Conservation (phyloP, 306 rosid species). For the Sesbania bispinosa region DNA sequence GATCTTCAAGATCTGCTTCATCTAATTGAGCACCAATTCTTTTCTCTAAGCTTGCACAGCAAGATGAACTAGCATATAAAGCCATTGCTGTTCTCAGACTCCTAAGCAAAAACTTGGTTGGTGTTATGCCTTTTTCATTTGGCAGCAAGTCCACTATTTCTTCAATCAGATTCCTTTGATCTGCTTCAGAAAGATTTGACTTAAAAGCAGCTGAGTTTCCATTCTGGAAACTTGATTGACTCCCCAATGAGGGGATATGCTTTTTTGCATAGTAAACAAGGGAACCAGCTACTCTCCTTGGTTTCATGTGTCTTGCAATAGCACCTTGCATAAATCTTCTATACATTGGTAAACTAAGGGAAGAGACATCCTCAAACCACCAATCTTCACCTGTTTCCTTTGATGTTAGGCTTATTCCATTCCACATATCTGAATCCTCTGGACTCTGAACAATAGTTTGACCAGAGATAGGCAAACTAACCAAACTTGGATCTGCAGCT, state of each 20-base stretch:
- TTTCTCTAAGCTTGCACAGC: constrained; percentile 62
- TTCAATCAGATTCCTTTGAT: constrained; percentile 72
- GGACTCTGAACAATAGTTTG: constrained; percentile 40
- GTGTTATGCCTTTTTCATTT: constrained; percentile 48
- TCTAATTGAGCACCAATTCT: constrained; percentile 70
- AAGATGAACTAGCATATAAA: constrained; percentile 53
- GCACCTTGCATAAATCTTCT: constrained; percentile 60
- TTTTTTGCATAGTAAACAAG: constrained; percentile 70
- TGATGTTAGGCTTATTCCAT: constrained; percentile 51
- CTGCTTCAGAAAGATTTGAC: constrained; percentile 46
- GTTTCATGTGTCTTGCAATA: constrained; percentile 56
- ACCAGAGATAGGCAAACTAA: constrained; percentile 50
- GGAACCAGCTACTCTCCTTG: constrained; percentile 60
- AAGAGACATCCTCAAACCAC: constrained; percentile 82
- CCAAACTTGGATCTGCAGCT: constrained; percentile 66
- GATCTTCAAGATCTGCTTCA: constrained; percentile 73
- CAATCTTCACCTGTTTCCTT: constrained; percentile 66
- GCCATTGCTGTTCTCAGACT: constrained; percentile 67
- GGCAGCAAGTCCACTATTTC: constrained; percentile 72
- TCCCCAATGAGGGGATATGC: constrained; percentile 57
- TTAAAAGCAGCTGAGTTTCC: constrained; percentile 38
- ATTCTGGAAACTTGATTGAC: constrained; percentile 46
- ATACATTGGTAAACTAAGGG: constrained; percentile 52
- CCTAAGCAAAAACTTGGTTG: constrained; percentile 65
- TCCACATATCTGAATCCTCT: constrained; percentile 56